phyloP scores from a whole-genome alignment of 352 stramenopile genomes.

The Globisporangium yorkense region DNA sequence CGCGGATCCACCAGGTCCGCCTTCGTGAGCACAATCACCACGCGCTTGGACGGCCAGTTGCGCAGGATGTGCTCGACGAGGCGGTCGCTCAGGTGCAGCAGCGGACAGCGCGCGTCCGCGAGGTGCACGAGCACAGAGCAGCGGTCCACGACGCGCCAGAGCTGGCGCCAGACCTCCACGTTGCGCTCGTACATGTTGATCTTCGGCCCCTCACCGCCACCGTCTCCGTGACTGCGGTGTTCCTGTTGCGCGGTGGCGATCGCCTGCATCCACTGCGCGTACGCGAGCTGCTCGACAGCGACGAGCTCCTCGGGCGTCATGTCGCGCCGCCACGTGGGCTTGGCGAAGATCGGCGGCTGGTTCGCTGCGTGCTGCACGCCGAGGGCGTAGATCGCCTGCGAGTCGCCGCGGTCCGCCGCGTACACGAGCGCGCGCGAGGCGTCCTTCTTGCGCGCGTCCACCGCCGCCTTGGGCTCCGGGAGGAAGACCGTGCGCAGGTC shows the following conservation, averaged over 20 bases:
- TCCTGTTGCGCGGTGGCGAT: slow-evolving; percentile 30
- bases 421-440: slow-evolving; percentile 57
- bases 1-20: slow-evolving; percentile 92
- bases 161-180: slow-evolving; percentile 74
- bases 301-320: slow-evolving; percentile 66
- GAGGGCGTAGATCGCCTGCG: slow-evolving; percentile 66
- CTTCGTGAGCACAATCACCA: slow-evolving; percentile 99
- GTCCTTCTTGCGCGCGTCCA: slow-evolving; percentile 67
- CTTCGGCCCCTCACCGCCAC: not conserved
- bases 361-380: slow-evolving; percentile 49
- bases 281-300: slow-evolving; percentile 47
- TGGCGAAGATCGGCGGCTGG: slow-evolving; percentile 57
- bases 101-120: slow-evolving; percentile 58
- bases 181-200: slow-evolving; percentile 80
- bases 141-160: slow-evolving; percentile 79
- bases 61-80: slow-evolving; percentile 44
- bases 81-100: slow-evolving; percentile 67
- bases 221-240: not conserved
- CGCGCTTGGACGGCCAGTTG: slow-evolving; percentile 71
- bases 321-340: slow-evolving; percentile 53
- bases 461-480: slow-evolving; percentile 39
- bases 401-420: slow-evolving; percentile 50
- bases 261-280: slow-evolving; percentile 52
- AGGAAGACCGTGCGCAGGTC: slow-evolving; percentile 72
- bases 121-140: slow-evolving; percentile 74